A percentile compares a stretch with the other conserved stretches of the same genome.
Evolutionary conservation across 2,329 filamentous ascomycete species (phyloP).

Genomic region (Huntiella savannae): DNA sequence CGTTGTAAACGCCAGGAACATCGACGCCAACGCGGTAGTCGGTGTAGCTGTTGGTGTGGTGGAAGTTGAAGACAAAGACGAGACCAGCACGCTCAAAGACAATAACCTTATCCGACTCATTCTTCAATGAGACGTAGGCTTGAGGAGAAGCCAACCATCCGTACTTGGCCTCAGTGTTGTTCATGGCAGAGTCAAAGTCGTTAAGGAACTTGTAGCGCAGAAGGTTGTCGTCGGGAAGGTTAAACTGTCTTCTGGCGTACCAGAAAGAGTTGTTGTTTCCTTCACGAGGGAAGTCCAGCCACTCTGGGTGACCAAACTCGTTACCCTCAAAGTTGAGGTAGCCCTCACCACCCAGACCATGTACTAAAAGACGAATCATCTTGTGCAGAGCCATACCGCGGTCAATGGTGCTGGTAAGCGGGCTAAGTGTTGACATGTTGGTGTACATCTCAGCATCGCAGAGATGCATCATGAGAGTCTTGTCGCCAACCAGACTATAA

Average conservation of each 20-base stretch:
- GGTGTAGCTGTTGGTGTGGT: constrained; percentile 63
- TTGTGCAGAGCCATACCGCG: constrained; percentile 89
- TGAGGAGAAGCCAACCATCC: constrained; percentile 77
- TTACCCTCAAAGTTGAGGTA: constrained; percentile 99
- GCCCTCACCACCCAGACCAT: constrained; percentile 79
- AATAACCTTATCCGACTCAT: constrained; percentile 83
- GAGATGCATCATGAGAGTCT: constrained; percentile 93
- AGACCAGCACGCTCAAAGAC: constrained; percentile 86
- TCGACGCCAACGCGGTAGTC: constrained; percentile 90
- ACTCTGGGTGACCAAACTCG: constrained; percentile 96
- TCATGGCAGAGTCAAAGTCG: constrained; percentile 86
- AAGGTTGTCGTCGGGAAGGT: constrained; percentile 68
- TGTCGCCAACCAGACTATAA: constrained; percentile 75
- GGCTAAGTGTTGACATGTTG: constrained; percentile 75
- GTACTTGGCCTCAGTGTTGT: constrained; percentile 68
- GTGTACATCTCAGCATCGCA: constrained; percentile 96
- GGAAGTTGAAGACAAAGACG: constrained; percentile 93
- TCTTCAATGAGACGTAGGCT: constrained; percentile 84
- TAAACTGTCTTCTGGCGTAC: constrained; percentile 85
- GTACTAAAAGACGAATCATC: constrained; percentile 88
- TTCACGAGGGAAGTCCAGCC: constrained; percentile 92
- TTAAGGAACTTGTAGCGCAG: constrained; percentile 84
- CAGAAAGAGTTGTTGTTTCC: constrained; percentile 88
- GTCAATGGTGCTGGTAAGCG: constrained; percentile 75
- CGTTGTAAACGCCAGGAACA: constrained; percentile 62